These are phyloP conservation scores for Leccinum imitatum DNA, from an alignment of 768 basidiomycete species.

Conservation along the genomic window DNA sequence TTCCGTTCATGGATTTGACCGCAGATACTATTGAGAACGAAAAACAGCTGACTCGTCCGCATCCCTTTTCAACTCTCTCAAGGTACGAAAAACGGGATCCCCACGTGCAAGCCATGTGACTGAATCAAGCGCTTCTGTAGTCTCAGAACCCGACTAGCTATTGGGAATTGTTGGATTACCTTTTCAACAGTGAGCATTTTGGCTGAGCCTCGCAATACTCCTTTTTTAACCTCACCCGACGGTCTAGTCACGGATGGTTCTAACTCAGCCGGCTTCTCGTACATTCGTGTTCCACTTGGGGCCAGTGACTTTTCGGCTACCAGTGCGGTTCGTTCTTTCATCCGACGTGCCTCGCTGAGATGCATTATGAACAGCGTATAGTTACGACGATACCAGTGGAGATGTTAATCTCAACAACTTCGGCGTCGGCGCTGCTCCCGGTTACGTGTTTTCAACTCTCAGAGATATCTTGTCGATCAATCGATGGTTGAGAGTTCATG, in stretches of 20 bases:
- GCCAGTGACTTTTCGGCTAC: constrained; percentile 70
- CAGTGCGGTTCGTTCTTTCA: constrained; percentile 35
- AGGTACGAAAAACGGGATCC: constrained; percentile 40
- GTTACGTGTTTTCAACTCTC: constrained; percentile 61
- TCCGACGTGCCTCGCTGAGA: constrained; percentile 4
- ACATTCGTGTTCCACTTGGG: constrained; percentile 68
- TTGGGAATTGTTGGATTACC: constrained; percentile 52
- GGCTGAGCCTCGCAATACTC: background rate
- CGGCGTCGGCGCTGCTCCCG: constrained; percentile 56
- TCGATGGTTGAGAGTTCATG: constrained; percentile 49
- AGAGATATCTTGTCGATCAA: constrained; percentile 64
- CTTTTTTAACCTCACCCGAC: background rate
- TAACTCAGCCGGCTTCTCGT: constrained; percentile 64
- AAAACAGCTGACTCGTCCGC: constrained; percentile 70
- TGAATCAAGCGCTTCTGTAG: constrained; percentile 31
- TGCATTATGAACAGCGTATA: constrained; percentile 48
- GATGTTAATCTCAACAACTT: constrained; percentile 61
- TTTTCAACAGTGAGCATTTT: constrained; percentile 45
- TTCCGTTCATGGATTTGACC: background rate
- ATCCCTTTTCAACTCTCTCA: constrained; percentile 56
- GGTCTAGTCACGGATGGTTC: constrained; percentile 52
- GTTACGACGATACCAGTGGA: constrained; percentile 59
- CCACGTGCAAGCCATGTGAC: background rate
- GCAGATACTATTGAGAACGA: constrained; percentile 3
- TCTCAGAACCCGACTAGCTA: constrained; percentile 54